phyloP scores from a whole-genome alignment of 495 filamentous ascomycete genomes.

The Neurospora tetraspora region DNA sequence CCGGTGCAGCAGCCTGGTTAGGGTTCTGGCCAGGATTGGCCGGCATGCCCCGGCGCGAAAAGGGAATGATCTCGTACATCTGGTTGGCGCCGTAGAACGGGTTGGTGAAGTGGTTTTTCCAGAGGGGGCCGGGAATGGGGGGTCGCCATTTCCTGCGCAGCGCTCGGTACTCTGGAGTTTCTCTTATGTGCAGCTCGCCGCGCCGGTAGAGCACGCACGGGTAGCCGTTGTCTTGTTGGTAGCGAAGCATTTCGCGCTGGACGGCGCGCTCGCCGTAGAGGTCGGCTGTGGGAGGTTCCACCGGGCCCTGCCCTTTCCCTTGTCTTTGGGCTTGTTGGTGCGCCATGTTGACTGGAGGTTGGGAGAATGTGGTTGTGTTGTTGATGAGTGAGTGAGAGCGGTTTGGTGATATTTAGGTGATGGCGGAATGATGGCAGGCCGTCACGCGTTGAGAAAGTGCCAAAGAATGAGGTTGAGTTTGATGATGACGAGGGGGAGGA shows the following conservation, averaged over 20 bases:
- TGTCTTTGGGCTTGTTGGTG: background rate
- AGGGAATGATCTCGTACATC: background rate
- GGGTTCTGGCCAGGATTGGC: background rate
- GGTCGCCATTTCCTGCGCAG: background rate
- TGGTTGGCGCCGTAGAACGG: background rate
- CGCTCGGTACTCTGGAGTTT: background rate
- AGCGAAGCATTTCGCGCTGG: background rate
- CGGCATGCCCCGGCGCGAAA: background rate
- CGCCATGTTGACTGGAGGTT: background rate
- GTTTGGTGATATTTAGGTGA: background rate
- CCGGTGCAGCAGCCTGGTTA: background rate
- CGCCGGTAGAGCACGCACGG: background rate
- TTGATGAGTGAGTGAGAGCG: background rate
- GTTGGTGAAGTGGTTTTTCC: background rate
- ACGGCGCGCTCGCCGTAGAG: background rate
- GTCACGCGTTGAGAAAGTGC: background rate
- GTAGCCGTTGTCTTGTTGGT: background rate
- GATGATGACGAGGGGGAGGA: background rate
- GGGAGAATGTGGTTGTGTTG: background rate
- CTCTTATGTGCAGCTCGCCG: background rate
- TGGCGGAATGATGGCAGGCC: background rate
- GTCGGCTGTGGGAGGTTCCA: background rate
- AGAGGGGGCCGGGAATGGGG: background rate
- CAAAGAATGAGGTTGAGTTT: background rate
- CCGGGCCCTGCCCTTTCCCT: background rate